A percentile compares a stretch with the other conserved stretches of the same genome.
Conservation (phyloP, 257 asterid species). For the Ligustrum vulgare region DNA sequence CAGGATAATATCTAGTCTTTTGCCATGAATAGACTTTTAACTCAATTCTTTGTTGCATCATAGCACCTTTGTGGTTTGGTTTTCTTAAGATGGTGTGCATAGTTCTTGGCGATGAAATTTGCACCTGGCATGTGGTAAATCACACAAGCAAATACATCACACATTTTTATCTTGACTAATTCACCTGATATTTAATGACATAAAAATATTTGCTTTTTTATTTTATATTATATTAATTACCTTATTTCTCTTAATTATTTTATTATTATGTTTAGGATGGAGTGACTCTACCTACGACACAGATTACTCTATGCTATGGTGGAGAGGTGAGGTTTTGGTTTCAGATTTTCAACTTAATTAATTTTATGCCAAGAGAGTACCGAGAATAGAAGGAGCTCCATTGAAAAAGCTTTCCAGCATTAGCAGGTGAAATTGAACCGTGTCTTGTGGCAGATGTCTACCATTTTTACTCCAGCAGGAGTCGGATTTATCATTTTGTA, state of each 20-base stretch:
- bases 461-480: constrained; percentile 6
- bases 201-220: constrained; percentile 17
- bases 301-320: constrained; percentile 77
- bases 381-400: constrained; percentile 13
- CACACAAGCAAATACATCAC: background rate
- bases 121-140: constrained; percentile 9
- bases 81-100: background rate
- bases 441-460: background rate
- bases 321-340: constrained; percentile 78
- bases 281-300: constrained; percentile 75
- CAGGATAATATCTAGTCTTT: too few relatives aligned
- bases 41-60: too few relatives aligned
- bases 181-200: background rate
- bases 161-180: constrained; percentile 16
- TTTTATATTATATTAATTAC: constrained; percentile 16
- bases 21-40: too few relatives aligned
- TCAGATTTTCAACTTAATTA: constrained; percentile 14
- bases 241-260: constrained; percentile 18
- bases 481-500: constrained; percentile 6
- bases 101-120: background rate
- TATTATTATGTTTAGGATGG: constrained; percentile 45
- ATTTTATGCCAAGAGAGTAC: background rate
- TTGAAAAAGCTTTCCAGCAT: constrained; percentile 17
- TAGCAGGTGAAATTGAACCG: constrained; percentile 5
- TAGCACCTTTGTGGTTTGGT: too few relatives aligned